These are phyloP conservation scores for Rhizopus sp. DNA, from an alignment of 371 early-diverging fungal genomes.

Conservation along the genomic window DNA sequence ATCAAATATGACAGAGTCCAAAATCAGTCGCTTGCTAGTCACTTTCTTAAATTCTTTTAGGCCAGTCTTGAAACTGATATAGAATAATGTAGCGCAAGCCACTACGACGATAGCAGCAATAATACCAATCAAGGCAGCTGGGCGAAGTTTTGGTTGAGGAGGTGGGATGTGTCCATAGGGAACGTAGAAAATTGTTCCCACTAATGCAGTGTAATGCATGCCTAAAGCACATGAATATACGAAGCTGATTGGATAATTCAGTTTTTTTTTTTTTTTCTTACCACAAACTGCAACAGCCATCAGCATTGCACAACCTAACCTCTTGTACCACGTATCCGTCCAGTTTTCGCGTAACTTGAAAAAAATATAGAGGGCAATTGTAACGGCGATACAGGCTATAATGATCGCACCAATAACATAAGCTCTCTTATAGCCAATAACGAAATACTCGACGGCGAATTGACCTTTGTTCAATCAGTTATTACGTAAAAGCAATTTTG, in stretches of 20 bases:
- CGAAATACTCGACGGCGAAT: constrained; percentile 46
- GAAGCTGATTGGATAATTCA: background rate
- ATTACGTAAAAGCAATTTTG: background rate
- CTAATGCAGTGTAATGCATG: constrained; percentile 51
- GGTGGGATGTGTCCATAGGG: constrained; percentile 18
- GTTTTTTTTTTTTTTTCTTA: constrained; percentile 15
- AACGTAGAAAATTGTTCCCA: constrained; percentile 38
- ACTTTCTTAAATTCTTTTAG: constrained; percentile 15
- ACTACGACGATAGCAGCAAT: constrained; percentile 42
- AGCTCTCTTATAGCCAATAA: constrained; percentile 22
- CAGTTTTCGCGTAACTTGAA: constrained; percentile 53
- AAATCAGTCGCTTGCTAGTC: constrained; percentile 27
- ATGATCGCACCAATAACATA: constrained; percentile 41
- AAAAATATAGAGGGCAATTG: constrained; percentile 43
- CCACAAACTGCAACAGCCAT: constrained; percentile 52
- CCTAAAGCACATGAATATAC: constrained; percentile 18
- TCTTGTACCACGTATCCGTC: constrained; percentile 50
- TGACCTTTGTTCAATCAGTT: constrained; percentile 29
- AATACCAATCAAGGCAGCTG: constrained; percentile 40
- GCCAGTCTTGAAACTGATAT: constrained; percentile 25
- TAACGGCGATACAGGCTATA: constrained; percentile 43
- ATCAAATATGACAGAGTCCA: constrained; percentile 43
- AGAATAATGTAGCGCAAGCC: constrained; percentile 33
- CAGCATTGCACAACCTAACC: constrained; percentile 46
- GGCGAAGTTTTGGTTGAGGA: constrained; percentile 31